phyloP scores from a whole-genome alignment of 305 asterid genomes.

The Fraxinus baroniana region DNA sequence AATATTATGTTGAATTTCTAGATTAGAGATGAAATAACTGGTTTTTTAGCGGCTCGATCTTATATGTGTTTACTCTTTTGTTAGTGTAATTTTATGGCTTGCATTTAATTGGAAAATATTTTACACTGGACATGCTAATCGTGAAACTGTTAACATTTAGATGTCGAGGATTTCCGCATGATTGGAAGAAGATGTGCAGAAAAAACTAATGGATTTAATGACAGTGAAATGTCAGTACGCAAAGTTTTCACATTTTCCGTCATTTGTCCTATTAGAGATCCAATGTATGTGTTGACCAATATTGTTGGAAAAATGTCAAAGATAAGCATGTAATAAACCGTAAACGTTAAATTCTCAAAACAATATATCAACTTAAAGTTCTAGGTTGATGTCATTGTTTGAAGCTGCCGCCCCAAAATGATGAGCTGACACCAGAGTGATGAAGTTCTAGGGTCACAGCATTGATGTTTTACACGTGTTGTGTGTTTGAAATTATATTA shows the following conservation, averaged over 20 bases:
- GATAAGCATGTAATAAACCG: not conserved
- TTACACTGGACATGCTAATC: not conserved
- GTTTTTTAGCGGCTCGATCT: slow-evolving; percentile 3
- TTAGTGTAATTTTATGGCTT: not conserved
- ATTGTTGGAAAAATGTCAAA: not conserved
- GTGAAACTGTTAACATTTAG: not conserved
- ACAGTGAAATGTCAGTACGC: not conserved
- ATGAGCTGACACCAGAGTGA: not conserved
- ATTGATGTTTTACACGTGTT: not conserved
- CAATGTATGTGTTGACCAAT: not conserved
- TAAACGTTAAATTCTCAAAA: not conserved
- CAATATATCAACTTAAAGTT: not conserved
- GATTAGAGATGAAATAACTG: slow-evolving; percentile 4
- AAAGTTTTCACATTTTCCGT: not conserved
- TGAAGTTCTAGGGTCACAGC: not conserved
- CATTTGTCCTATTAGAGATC: not conserved
- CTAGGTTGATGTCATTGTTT: not conserved
- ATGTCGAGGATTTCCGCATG: not conserved
- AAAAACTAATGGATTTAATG: not conserved
- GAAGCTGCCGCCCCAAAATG: not conserved
- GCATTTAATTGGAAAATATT: slow-evolving; percentile 9
- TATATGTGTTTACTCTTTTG: slow-evolving; percentile 1
- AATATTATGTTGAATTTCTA: slow-evolving; percentile 10
- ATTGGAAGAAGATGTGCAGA: not conserved
- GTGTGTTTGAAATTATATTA: not conserved